Conservation (phyloP, 208 protist genomes). For the Crithidia bombi region DNA sequence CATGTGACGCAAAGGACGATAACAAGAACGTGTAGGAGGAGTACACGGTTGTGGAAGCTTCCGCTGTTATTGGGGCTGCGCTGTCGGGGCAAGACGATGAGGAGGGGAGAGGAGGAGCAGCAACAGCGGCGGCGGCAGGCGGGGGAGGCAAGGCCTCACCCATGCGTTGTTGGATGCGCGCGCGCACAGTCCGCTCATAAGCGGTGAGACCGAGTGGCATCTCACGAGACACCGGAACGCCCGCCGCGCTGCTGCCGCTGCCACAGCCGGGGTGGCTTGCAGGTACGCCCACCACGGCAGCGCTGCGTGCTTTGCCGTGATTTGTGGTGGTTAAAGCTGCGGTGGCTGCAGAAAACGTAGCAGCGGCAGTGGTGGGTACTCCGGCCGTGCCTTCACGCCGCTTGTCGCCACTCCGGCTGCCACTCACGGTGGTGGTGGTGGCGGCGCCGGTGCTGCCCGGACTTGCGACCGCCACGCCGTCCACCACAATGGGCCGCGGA, state of each 20-base stretch:
- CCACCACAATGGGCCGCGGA: slow-evolving; percentile 3
- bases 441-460: background rate
- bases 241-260: background rate
- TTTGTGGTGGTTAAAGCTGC: background rate
- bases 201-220: slow-evolving; percentile 24
- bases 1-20: slow-evolving; percentile 16
- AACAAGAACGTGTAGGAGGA: slow-evolving; percentile 40
- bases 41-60: slow-evolving; percentile 19
- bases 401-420: background rate
- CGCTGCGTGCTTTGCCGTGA: background rate
- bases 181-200: slow-evolving; percentile 24
- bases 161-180: slow-evolving; percentile 38
- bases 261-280: too few relatives aligned
- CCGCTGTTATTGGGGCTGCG: background rate
- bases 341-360: background rate
- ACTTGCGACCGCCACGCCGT: background rate
- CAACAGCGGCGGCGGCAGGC: background rate
- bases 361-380: background rate
- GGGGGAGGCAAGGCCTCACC: slow-evolving; percentile 4
- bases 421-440: background rate
- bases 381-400: background rate
- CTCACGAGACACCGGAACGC: background rate
- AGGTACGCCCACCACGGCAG: too few relatives aligned
- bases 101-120: too few relatives aligned
- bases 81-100: background rate